Evolutionary conservation across 1,284 basidiomycete genomes (phyloP).

Genomic region (Quambalaria eucalypti): DNA sequence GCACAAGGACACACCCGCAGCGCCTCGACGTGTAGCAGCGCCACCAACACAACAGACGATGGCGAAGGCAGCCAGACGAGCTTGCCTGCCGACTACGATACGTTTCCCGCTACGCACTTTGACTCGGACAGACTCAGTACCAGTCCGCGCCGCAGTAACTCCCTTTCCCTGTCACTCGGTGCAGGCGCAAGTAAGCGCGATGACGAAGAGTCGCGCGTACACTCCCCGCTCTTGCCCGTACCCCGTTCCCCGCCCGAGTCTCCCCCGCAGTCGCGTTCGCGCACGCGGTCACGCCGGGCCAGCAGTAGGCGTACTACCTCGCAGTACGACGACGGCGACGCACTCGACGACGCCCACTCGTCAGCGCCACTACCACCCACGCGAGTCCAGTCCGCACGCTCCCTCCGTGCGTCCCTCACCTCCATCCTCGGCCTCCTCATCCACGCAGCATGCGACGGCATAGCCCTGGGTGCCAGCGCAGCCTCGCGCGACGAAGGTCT

Average conservation of each 20-base stretch:
- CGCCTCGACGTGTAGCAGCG: not conserved
- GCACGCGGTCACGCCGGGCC: not conserved
- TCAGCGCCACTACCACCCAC: not conserved
- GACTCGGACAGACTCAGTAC: not conserved
- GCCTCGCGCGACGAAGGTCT: constrained; percentile 25
- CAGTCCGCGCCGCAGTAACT: too few relatives aligned
- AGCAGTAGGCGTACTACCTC: not conserved
- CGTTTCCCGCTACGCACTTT: not conserved
- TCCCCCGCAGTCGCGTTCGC: not conserved
- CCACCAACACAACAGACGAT: too few relatives aligned
- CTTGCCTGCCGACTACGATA: not conserved
- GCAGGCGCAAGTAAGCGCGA: too few relatives aligned
- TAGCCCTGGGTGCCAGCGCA: constrained; percentile 40
- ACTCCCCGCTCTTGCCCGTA: not conserved
- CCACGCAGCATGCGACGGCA: constrained; percentile 40
- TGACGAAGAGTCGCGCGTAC: too few relatives aligned
- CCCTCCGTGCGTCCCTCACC: constrained; percentile 23
- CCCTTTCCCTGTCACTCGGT: too few relatives aligned
- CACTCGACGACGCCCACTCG: not conserved
- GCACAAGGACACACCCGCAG: not conserved
- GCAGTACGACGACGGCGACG: too few relatives aligned
- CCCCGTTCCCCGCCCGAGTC: not conserved
- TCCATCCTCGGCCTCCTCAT: constrained; percentile 36
- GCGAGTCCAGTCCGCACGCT: not conserved
- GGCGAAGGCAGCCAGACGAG: not conserved